Evolutionary conservation across 768 basidiomycete genomes (phyloP).

Genomic region (Omphalotus guepiniiformis): DNA sequence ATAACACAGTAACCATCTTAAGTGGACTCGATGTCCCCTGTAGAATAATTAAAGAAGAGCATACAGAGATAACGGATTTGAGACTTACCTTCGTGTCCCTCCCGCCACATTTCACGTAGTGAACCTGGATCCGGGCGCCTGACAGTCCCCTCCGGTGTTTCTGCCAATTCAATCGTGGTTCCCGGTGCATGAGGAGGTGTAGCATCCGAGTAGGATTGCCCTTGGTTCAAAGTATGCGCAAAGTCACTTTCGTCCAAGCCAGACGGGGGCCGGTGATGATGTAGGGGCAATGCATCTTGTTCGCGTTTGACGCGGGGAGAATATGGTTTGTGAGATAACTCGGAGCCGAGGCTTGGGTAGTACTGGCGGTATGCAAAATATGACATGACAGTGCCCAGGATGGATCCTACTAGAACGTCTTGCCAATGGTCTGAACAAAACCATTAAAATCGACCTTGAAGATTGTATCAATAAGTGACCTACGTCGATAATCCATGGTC

Average conservation of each 20-base stretch:
- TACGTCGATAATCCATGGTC: conserved; percentile 90
- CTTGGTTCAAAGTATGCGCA: too few species aligned
- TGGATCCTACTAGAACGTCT: conserved; percentile 77
- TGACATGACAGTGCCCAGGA: conserved; percentile 68
- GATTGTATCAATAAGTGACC: conserved; percentile 27
- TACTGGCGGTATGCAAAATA: conserved; percentile 83
- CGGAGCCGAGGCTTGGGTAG: conserved; percentile 67
- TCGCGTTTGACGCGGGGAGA: conserved; percentile 58
- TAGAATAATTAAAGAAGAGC: conserved; percentile 26
- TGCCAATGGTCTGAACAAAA: conserved; percentile 78
- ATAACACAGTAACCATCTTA: too few species aligned
- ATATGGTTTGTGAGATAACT: conserved; percentile 65
- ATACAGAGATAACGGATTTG: too few species aligned
- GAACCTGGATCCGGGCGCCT: conserved; percentile 22
- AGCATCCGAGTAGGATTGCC: too few species aligned
- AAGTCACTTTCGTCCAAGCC: too few species aligned
- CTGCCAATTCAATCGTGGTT: too few species aligned
- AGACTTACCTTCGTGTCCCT: too few species aligned
- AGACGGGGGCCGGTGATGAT: not conserved
- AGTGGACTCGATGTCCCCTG: too few species aligned
- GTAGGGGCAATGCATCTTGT: conserved; percentile 35
- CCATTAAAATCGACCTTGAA: not conserved
- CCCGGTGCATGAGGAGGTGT: too few species aligned
- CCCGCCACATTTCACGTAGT: conserved; percentile 23
- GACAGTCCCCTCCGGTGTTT: conserved; percentile 30